Percentiles rank a stretch among this genome's conserved stretches.
phyloP scores from a whole-genome alignment of 805 yeast genomes.

The Saturnispora mendoncae region DNA sequence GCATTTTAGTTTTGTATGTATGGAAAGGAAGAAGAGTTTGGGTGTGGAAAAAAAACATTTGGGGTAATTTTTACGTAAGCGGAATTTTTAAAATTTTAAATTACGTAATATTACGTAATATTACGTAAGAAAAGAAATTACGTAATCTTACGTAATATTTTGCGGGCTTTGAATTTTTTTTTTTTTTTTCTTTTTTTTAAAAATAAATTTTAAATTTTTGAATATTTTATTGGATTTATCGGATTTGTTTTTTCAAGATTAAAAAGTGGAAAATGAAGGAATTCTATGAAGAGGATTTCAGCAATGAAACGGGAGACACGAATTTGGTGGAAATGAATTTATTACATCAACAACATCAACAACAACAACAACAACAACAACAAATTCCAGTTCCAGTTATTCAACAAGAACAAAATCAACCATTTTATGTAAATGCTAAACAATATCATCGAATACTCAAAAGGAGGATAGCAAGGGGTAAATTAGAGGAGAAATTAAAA shows the following conservation, averaged over 20 bases:
- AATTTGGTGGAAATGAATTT: not conserved
- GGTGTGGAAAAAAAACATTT: not conserved
- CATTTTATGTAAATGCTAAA: slow-evolving; percentile 95
- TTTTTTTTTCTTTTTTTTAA: no score
- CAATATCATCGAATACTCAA: slow-evolving; percentile 93
- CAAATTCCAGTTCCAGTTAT: no score
- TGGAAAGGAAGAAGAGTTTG: not conserved
- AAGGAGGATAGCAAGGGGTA: slow-evolving; percentile 88
- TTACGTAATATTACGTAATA: no score
- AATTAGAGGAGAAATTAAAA: slow-evolving; percentile 78
- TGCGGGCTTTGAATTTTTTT: no score
- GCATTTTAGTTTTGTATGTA: slow-evolving; percentile 11
- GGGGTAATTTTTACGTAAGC: no score
- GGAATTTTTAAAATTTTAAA: no score
- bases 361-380: slow-evolving; percentile 6
- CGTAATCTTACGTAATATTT: no score
- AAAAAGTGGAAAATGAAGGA: not conserved
- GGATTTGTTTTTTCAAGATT: not conserved
- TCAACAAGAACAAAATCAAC: slow-evolving; percentile 62
- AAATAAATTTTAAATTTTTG: no score
- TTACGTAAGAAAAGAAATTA: no score
- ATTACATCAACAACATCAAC: slow-evolving; percentile 3
- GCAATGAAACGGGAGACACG: not conserved
- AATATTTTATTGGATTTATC: no score
- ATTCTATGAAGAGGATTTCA: slow-evolving; percentile 4